These are phyloP conservation scores for Dictyostelium discoideum DNA, from an alignment of 78 protist species.

Conservation along the genomic window DNA sequence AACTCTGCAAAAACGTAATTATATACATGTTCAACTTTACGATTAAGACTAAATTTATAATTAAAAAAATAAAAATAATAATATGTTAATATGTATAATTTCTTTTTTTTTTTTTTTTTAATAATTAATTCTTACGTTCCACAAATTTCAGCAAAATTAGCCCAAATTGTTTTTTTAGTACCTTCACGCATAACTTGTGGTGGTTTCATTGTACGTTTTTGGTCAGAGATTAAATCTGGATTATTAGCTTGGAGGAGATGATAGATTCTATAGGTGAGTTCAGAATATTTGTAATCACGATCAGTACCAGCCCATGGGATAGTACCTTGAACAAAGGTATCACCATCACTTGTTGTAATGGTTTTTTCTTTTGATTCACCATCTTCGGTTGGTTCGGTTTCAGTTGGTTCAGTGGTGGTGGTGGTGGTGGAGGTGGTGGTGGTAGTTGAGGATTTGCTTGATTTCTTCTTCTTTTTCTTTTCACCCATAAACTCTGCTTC, in stretches of 20 bases:
- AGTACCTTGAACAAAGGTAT: not conserved
- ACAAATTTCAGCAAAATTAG: conserved; percentile 96
- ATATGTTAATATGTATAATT: not conserved
- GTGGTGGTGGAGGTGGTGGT: not conserved
- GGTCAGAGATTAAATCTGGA: conserved; percentile 58
- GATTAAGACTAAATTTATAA: conserved; percentile 72
- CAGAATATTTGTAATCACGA: conserved; percentile 72
- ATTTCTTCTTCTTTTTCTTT: conserved; percentile 62
- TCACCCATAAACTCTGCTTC: conserved; percentile 20
- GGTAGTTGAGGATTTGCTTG: conserved; percentile 6
- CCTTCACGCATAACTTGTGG: conserved; percentile 92
- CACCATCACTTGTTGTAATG: not conserved
- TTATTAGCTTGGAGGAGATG: conserved; percentile 65
- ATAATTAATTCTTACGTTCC: conserved; percentile 37
- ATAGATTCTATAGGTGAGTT: conserved; percentile 72
- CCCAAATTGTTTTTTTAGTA: conserved; percentile 88
- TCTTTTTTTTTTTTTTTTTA: too few relatives aligned
- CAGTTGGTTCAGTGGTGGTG: not conserved
- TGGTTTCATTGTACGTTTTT: conserved; percentile 84
- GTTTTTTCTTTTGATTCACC: conserved; percentile 61
- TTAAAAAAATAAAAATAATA: not conserved
- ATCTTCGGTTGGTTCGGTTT: not conserved
- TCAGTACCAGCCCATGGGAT: conserved; percentile 65
- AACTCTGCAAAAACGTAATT: conserved; percentile 92
- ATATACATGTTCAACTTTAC: conserved; percentile 92